These are phyloP conservation scores for Backusella liffmaniae DNA, from an alignment of 192 early-diverging fungal genomes.

Conservation along the genomic window DNA sequence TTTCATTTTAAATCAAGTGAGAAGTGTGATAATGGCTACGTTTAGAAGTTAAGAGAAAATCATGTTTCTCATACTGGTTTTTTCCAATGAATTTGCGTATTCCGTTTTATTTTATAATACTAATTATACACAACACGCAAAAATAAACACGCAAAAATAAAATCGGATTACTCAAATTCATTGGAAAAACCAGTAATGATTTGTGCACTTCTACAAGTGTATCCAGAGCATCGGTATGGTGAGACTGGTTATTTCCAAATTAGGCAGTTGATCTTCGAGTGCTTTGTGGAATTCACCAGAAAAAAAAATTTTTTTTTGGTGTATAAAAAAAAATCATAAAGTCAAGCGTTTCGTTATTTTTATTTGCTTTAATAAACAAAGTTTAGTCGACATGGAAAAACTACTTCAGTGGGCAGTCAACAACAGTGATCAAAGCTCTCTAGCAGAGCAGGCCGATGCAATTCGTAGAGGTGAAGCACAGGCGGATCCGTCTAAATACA, in stretches of 20 bases:
- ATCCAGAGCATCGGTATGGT: neutral
- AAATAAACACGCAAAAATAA: no score
- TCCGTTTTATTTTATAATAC: no score
- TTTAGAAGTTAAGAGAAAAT: no score
- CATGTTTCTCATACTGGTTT: no score
- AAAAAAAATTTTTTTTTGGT: neutral
- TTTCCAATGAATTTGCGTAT: no score
- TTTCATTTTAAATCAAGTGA: no score
- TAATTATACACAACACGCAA: no score
- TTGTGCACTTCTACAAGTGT: no score
- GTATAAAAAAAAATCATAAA: neutral
- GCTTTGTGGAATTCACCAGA: neutral
- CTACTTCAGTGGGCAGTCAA: slow-evolving; percentile 88
- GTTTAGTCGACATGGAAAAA: slow-evolving; percentile 52
- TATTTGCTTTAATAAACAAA: neutral
- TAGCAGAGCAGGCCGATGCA: slow-evolving; percentile 41
- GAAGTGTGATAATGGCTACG: no score
- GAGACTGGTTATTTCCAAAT: neutral
- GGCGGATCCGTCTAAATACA: slow-evolving; percentile 47
- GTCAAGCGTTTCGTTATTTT: neutral
- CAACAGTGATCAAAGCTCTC: slow-evolving; percentile 71
- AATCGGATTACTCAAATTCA: no score
- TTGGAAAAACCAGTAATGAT: no score
- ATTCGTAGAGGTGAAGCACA: slow-evolving; percentile 37
- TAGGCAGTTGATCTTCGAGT: neutral